These are phyloP conservation scores for Laburnicola sp. DNA, from an alignment of 2,329 filamentous ascomycete species.

Conservation along the genomic window DNA sequence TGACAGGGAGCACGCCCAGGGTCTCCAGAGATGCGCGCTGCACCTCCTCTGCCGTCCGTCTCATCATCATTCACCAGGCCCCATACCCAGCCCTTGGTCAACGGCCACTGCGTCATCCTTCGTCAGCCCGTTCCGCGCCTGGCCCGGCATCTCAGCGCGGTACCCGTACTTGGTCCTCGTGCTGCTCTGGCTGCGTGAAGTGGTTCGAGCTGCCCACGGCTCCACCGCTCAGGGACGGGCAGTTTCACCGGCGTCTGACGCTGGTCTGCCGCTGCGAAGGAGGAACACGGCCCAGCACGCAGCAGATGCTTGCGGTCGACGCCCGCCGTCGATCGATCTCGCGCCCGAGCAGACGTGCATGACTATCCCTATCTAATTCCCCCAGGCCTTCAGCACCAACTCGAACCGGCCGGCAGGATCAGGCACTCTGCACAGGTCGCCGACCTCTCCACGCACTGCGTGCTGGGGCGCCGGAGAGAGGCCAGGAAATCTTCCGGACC, in stretches of 20 bases:
- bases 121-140: conserved; percentile 27
- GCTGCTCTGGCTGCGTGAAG: conserved; percentile 12
- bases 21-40: conserved; percentile 31
- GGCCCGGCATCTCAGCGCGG: conserved; percentile 22
- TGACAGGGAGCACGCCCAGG: conserved; percentile 27
- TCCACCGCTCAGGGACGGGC: conserved; percentile 10
- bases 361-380: conserved; percentile 19
- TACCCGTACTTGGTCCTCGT: neutral
- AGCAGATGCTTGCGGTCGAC: conserved; percentile 26
- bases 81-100: conserved; percentile 13
- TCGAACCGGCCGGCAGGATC: conserved; percentile 9
- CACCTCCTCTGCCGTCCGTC: conserved; percentile 27
- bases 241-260: neutral
- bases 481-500: neutral
- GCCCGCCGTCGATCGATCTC: conserved; percentile 36
- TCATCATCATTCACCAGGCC: conserved; percentile 28
- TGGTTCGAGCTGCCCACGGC: conserved; percentile 2
- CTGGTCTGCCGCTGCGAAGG: neutral
- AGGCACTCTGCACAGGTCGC: conserved; percentile 14
- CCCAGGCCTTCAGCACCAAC: conserved; percentile 12
- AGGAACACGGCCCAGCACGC: conserved; percentile 23
- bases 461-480: conserved; percentile 3
- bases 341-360: conserved; percentile 22
- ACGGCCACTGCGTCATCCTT: conserved; percentile 30
- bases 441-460: conserved; percentile 13